Percentiles rank a stretch among this genome's conserved stretches.
Evolutionary conservation across 305 asterid genomes (phyloP).

Genomic region (Fraxinus sp.): DNA sequence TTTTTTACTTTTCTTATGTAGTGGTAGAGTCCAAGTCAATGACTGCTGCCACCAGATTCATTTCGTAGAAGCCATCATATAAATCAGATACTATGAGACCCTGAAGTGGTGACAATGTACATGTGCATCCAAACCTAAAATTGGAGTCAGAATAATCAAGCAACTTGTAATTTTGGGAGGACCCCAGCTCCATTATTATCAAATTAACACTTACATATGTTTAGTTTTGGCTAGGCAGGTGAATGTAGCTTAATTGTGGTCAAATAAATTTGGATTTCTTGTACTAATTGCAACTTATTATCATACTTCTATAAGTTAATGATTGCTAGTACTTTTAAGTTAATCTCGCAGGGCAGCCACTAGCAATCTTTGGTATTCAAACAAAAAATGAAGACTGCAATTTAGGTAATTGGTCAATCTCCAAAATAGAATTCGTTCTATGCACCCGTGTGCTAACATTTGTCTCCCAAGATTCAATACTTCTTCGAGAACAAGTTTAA

Average conservation of each 20-base stretch:
- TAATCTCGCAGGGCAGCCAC: neutral
- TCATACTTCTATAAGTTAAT: neutral
- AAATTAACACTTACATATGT: neutral
- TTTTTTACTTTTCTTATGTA: neutral
- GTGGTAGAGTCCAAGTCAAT: neutral
- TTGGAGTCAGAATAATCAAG: neutral
- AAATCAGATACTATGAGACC: neutral
- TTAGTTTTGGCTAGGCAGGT: neutral
- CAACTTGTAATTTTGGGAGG: neutral
- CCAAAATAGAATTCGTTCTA: neutral
- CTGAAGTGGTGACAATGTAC: neutral
- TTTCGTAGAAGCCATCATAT: neutral
- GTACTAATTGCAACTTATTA: neutral
- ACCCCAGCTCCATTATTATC: neutral
- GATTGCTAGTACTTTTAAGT: neutral
- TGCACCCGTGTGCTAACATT: neutral
- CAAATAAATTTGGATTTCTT: neutral
- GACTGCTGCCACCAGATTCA: neutral
- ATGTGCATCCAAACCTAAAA: neutral
- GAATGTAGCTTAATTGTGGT: neutral
- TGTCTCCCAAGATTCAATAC: neutral
- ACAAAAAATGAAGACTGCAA: neutral
- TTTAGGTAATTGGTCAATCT: neutral
- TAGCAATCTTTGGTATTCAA: neutral
- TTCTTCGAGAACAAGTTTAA: neutral